Evolutionary conservation across 23 red algal species (phyloP).

Genomic region (Gracilaria gracilis): DNA sequence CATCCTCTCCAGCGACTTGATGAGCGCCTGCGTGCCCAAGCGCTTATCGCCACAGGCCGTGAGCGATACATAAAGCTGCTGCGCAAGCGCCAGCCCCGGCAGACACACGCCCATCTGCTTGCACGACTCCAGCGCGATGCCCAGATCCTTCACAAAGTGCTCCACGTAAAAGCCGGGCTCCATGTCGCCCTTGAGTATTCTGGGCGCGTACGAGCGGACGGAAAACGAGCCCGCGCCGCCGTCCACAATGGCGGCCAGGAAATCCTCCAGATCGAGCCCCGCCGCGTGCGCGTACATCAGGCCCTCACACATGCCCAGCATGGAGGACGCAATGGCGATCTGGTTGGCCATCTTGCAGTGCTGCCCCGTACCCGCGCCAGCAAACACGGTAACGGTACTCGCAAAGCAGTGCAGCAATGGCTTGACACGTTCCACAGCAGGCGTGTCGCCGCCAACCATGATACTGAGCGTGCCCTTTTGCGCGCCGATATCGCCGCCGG

Average conservation of each 20-base stretch:
- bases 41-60: slow-evolving; percentile 76
- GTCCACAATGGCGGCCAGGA: slow-evolving; percentile 63
- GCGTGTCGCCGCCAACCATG: slow-evolving; percentile 79
- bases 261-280: slow-evolving; percentile 80
- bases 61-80: slow-evolving; percentile 89
- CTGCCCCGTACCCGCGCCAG: slow-evolving; percentile 73
- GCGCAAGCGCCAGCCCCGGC: slow-evolving; percentile 84
- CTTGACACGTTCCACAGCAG: slow-evolving; percentile 42
- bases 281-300: slow-evolving; percentile 82
- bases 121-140: slow-evolving; percentile 80
- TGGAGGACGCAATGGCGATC: slow-evolving; percentile 78
- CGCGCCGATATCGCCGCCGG: slow-evolving; percentile 84
- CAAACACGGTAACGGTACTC: slow-evolving; percentile 66
- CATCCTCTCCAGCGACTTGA: slow-evolving; percentile 66
- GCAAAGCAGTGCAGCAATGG: slow-evolving; percentile 80
- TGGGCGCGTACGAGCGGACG: slow-evolving; percentile 60
- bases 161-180: slow-evolving; percentile 92
- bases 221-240: slow-evolving; percentile 80
- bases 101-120: slow-evolving; percentile 77
- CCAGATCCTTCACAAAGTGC: slow-evolving; percentile 95
- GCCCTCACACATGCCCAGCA: slow-evolving; percentile 90
- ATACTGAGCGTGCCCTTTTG: slow-evolving; percentile 75
- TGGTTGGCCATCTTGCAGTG: slow-evolving; percentile 90
- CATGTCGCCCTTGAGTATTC: slow-evolving; percentile 82
- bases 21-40: slow-evolving; percentile 82